phyloP scores from a whole-genome alignment of 1,139 yeast genomes.

The Kodamaea fungicola region DNA sequence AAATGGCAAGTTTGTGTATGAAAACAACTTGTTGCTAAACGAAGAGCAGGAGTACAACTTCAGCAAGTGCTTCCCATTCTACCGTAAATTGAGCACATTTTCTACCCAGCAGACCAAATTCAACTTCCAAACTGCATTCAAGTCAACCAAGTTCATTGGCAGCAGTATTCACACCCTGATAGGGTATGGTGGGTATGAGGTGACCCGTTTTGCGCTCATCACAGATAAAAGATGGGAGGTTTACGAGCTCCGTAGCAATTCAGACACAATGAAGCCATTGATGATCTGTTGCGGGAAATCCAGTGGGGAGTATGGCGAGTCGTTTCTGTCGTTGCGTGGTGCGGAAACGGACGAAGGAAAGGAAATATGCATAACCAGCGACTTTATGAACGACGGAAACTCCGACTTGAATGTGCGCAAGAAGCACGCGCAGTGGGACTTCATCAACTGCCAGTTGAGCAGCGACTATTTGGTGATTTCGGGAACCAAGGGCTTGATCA shows the following conservation, averaged over 20 bases:
- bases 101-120: slow-evolving; percentile 59
- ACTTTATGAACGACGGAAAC: slow-evolving; percentile 23
- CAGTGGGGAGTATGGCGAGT: slow-evolving; percentile 63
- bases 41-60: slow-evolving; percentile 61
- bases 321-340: slow-evolving; percentile 30
- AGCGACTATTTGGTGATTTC: slow-evolving; percentile 60
- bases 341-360: slow-evolving; percentile 18
- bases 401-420: slow-evolving; percentile 21
- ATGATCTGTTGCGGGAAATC: slow-evolving; percentile 66
- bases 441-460: slow-evolving; percentile 61
- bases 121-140: slow-evolving; percentile 33
- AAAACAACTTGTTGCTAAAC: slow-evolving; percentile 24
- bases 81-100: slow-evolving; percentile 63
- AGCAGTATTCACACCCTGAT: slow-evolving; percentile 55
- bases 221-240: slow-evolving; percentile 73
- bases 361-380: slow-evolving; percentile 32
- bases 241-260: slow-evolving; percentile 38
- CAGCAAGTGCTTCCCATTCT: slow-evolving; percentile 79
- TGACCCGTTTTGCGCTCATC: slow-evolving; percentile 60
- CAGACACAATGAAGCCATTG: slow-evolving; percentile 42
- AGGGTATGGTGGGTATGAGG: slow-evolving; percentile 37
- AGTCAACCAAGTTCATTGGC: slow-evolving; percentile 44
- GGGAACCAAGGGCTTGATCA: slow-evolving; percentile 69
- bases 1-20: slow-evolving; percentile 13
- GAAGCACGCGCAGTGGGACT: slow-evolving; percentile 55